Evolutionary conservation across 495 filamentous ascomycete genomes (phyloP), one percentile per base, ranked within the genome.

Genomic region (Oleoguttula mirabilis): DNA sequence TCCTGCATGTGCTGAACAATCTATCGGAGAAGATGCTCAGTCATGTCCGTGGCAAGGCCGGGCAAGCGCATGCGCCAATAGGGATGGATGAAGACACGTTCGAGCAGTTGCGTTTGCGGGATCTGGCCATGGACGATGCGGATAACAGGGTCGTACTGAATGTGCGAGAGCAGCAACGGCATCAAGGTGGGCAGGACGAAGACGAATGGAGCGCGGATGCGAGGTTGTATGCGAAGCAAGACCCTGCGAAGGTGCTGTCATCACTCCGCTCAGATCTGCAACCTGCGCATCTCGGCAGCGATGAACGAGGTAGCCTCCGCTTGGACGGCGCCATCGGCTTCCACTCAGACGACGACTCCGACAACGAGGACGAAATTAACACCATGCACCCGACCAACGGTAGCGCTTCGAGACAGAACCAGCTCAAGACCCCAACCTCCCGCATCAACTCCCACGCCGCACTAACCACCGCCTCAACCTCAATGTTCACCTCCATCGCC

Each of bases 21-120:
- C 66, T 94, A 40, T 90, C 82, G 52, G 81, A 86, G 52, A 95
- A 90, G 57, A 79, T 98, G 50, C 80, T 98, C 67, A 80, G 80
- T 22, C 80, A 84, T 43, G 84, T 92, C 14, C 71, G 79, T 4
- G 72, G 78, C 4, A 88, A 95, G 4, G 90, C 94, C 55, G 60
- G 69, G 16, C 75, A 84, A 43, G 69, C 75, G 10, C 70, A 69
- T 47, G 72, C 62, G 21, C 72, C 71, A 2, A 71, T 74, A 41
- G 83, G 77, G 10, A 63, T 80, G 48, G 83, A 92, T 48, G 82
- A 86, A 50, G 76, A 75, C 42, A 77, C 81, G 3, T 88, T 78
- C 52, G 69, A 77, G 47, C 62, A 82, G 51, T 67, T 95, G 31
- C 70, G 73, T 17, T 68, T 98, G n/a, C 77, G 76, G 10, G 90